Evolutionary conservation across 495 filamentous ascomycete genomes (phyloP).

Genomic region (Penicillium turbatum): DNA sequence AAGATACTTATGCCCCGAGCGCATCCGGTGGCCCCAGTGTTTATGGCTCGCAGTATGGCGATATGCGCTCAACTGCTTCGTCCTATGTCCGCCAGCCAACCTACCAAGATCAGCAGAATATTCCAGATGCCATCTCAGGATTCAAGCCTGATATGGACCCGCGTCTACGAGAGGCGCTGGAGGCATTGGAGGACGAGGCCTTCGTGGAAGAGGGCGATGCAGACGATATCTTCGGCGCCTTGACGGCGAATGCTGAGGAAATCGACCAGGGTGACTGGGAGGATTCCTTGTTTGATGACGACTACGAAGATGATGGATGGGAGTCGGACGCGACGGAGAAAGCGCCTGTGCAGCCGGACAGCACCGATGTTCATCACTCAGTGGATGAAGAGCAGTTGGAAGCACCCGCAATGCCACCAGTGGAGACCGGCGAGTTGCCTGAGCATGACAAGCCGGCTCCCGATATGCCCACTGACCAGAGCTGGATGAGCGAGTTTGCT

Average conservation of each 20-base stretch:
- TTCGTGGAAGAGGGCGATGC: constrained; percentile 78
- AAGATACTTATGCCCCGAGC: constrained; percentile 35
- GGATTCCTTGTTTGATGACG: constrained; percentile 51
- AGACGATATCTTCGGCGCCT: constrained; percentile 73
- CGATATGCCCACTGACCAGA: constrained; percentile 53
- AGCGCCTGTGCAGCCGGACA: constrained; percentile 45
- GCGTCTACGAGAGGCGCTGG: constrained; percentile 81
- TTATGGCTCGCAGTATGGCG: constrained; percentile 32
- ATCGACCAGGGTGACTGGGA: constrained; percentile 67
- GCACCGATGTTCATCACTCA: constrained; percentile 20
- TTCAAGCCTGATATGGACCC: constrained; percentile 99
- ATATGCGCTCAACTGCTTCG: constrained; percentile 48
- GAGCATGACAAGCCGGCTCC: constrained; percentile 39
- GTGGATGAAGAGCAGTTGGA: constrained; percentile 8
- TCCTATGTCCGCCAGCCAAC: constrained; percentile 67
- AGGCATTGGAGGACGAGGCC: constrained; percentile 92
- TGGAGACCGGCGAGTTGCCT: constrained; percentile 42
- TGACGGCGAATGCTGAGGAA: constrained; percentile 70
- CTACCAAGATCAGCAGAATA: constrained; percentile 90
- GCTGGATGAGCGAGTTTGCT: constrained; percentile 86
- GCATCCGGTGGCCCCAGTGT: constrained; percentile 39
- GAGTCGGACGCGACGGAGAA: constrained; percentile 92
- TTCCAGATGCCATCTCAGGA: constrained; percentile 84
- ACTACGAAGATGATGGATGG: constrained; percentile 78
- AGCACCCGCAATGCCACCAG: not conserved